Base-by-base conservation (phyloP, 805 yeast genomes). In the Peterozyma xylosa region DNA sequence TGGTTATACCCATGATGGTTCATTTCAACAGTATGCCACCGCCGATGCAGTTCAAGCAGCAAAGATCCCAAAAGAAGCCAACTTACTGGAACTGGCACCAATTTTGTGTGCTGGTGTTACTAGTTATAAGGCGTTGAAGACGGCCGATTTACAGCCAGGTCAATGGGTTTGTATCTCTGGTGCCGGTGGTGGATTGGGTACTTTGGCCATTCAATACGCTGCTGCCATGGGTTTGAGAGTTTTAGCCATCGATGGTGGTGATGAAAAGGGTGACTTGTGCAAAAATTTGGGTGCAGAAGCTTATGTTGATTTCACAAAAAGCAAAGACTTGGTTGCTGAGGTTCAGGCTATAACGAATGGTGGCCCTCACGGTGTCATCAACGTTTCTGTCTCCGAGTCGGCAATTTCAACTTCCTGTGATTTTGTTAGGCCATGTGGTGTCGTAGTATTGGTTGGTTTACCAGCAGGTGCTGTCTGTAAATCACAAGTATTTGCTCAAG, bases 1-100 rank as follows among this genome's bases (percentile, higher is more conserved):
- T 34, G 90, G 90, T 61, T 80, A 78, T 72, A 79, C 86, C 42
- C 85, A 80, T 59, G 85, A 80, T 57, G 86, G 78, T 47, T 67
- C 74, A 21, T 72, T 72, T 69, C 78, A 72, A 55, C 73, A 72
- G 55, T 72, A 71, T 48, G 76, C 77, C 37, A 72, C 76, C 39
- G 78, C 76, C 30, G 76, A 72, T 52, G 74, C 74, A 17, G 59
- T 70, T 39, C 78, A 72, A 50, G 78, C 78, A 32, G 76, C 76
- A n/a, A 57, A 62, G 43, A 65, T 72, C 46, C 71, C 76, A 11
- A 45, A 54, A 43, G 73, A 73, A 47, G 59, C 72, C 33, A 75
- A 72, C 53, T 67, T 72, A 58, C 74, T 76, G 35, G 51, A 60
- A 47, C 67, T 67, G 46, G 58, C 77, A 16, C 78, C 78, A 50